Base-by-base conservation (phyloP, 2,329 filamentous ascomycete species). In the Kalaharituber pfeilii region DNA sequence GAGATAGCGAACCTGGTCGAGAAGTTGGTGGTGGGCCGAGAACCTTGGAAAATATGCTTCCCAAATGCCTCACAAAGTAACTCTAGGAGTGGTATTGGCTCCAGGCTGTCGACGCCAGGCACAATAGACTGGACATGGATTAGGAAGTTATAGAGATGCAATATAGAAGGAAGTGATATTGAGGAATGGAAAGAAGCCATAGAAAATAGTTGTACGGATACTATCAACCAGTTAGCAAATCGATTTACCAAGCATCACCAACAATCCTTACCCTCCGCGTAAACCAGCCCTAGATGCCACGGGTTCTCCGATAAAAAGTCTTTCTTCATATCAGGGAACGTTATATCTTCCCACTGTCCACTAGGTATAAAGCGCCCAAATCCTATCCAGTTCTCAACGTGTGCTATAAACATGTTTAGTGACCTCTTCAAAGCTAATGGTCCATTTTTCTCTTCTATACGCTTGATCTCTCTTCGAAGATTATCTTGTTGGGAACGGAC, bases 91-190 rank as follows among this genome's bases (percentile, higher is more conserved):
- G 54, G 54, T n/a, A 53, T 53, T 27, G 28, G 29, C 2, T 25
- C 28, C 20, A 56, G 28, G 33, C 51, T 54, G n/a, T 49, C 53
- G 13, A 49, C 47, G 15, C 47, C 52, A 15, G 27, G 33, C 8
- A 54, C 52, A 9, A 54, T 24, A 13, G 24, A 51, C 2, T 45
- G 47, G 30, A 54, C 50, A 13, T 54, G 52, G 7, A 56, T 15
- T 26, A 54, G 51, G 33, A 54, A 56, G 24, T 54, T 54, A 49
- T 56, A 56, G 52, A 56, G 54, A 45, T 51, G 52, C 27, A 56
- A 18, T 20, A 56, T 36, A 26, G 54, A 54, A 18, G 53, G 53
- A 18, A 54, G 50, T 13, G 52, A 56, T 44, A 49, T 45, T 11
- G 52, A 53, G 20, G 52, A 52, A 42, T 47, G 53, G 27, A 49